Percentiles rank a stretch among this genome's conserved stretches.
Evolutionary conservation across 1,284 basidiomycete genomes (phyloP).

Genomic region (Cutaneotrichosporon arboriforme): DNA sequence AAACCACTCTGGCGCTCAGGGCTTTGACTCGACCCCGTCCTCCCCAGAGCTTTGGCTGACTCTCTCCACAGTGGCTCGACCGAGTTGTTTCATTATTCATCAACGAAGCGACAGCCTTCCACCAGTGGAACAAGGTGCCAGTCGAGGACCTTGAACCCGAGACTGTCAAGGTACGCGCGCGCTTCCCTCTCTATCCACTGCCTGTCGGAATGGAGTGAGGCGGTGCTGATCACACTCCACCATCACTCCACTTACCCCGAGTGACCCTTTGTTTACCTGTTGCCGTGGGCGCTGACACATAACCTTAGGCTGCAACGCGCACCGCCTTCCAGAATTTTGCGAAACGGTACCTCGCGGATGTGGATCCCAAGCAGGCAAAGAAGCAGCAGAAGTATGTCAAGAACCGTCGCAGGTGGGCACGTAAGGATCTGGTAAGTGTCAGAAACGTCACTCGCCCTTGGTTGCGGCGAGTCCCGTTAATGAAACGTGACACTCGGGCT

Average conservation of each 20-base stretch:
- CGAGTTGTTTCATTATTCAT: constrained; percentile 17
- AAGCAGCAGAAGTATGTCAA: constrained; percentile 39
- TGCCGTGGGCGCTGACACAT: neutral
- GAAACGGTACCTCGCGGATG: constrained; percentile 38
- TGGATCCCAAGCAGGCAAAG: constrained; percentile 29
- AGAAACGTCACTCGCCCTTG: too few relatives aligned
- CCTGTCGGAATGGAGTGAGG: too few relatives aligned
- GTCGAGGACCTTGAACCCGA: constrained; percentile 21
- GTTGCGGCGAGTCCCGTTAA: too few relatives aligned
- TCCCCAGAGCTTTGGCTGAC: neutral
- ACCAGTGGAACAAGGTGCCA: constrained; percentile 18
- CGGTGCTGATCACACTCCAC: too few relatives aligned
- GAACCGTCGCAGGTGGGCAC: constrained; percentile 44
- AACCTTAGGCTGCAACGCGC: constrained; percentile 26
- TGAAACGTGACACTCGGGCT: too few relatives aligned
- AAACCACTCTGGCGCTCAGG: neutral
- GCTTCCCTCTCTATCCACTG: too few relatives aligned
- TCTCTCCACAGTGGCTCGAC: constrained; percentile 20
- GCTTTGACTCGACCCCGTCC: too few relatives aligned
- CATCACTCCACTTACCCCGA: too few relatives aligned
- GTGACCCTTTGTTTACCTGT: too few relatives aligned
- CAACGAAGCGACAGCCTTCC: constrained; percentile 11
- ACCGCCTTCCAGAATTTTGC: constrained; percentile 43
- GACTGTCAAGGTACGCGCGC: constrained; percentile 15
- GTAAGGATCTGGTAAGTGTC: constrained; percentile 43